Evolutionary conservation across 768 basidiomycete species (phyloP).

Genomic region (Pleurotus pulmonarius): DNA sequence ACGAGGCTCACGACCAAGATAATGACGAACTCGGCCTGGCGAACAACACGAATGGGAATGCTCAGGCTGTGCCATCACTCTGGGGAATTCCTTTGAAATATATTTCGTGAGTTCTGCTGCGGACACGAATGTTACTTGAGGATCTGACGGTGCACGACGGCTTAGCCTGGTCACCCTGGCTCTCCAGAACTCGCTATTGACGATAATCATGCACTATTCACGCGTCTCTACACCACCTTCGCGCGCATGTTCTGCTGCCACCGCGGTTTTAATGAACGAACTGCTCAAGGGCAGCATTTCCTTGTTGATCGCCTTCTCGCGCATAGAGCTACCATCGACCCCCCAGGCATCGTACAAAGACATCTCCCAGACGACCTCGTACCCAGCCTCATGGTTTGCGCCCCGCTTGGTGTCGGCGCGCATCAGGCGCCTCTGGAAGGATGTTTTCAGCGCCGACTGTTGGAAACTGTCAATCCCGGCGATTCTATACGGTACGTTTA

Average conservation of each 20-base stretch:
- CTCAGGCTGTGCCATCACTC: slow-evolving; percentile 45
- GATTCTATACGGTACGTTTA: slow-evolving; percentile 71
- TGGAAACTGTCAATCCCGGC: slow-evolving; percentile 98
- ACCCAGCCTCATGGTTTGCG: slow-evolving; percentile 16
- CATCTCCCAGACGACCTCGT: not conserved
- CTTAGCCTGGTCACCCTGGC: slow-evolving; percentile 77
- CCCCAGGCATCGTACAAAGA: slow-evolving; percentile 19
- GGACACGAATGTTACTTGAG: no score
- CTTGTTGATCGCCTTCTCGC: slow-evolving; percentile 73
- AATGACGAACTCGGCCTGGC: slow-evolving; percentile 41
- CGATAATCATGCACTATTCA: slow-evolving; percentile 97
- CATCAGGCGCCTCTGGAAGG: slow-evolving; percentile 53
- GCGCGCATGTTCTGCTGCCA: slow-evolving; percentile 84
- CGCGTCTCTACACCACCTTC: slow-evolving; percentile 76
- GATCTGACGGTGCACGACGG: no score
- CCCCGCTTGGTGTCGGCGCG: slow-evolving; percentile 36
- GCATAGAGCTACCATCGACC: slow-evolving; percentile 38
- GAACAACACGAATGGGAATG: slow-evolving; percentile 24
- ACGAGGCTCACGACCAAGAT: slow-evolving; percentile 33
- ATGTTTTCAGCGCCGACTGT: slow-evolving; percentile 86
- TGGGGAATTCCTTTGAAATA: slow-evolving; percentile 77
- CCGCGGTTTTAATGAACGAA: slow-evolving; percentile 93
- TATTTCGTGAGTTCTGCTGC: slow-evolving; percentile 57
- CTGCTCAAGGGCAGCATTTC: slow-evolving; percentile 91
- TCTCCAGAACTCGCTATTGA: slow-evolving; percentile 86